Conservation (phyloP, 2,329 filamentous ascomycete genomes). For the Penicillium sp. region DNA sequence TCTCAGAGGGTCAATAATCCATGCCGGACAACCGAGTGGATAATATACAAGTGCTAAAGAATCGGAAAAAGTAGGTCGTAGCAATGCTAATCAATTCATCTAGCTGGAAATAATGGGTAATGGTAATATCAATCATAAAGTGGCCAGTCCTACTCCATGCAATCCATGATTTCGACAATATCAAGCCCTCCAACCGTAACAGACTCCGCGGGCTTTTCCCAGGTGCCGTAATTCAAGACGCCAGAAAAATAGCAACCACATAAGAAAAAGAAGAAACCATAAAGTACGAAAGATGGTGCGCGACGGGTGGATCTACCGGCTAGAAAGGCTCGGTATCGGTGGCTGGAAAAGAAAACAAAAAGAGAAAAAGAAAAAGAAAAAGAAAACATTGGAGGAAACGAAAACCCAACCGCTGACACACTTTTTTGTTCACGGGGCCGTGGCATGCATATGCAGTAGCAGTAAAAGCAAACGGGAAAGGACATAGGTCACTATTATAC, state of each 20-base stretch:
- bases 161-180: conserved; percentile 9
- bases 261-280: conserved; percentile 3
- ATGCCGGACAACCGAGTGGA: background rate
- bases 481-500: conserved; percentile 18
- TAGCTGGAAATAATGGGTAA: conserved; percentile 14
- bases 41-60: background rate
- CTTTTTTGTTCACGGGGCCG: conserved; percentile 10
- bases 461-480: conserved; percentile 15
- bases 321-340: background rate
- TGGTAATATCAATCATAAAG: conserved; percentile 21
- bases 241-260: conserved; percentile 10
- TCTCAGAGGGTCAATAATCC: background rate
- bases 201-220: conserved; percentile 15
- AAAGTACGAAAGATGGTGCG: background rate
- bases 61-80: background rate
- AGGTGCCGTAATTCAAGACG: conserved; percentile 19
- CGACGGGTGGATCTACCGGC: background rate
- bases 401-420: background rate
- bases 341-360: background rate
- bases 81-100: conserved; percentile 18
- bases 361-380: background rate
- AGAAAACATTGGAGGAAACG: conserved; percentile 1
- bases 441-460: conserved; percentile 14
- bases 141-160: conserved; percentile 21
- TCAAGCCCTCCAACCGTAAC: conserved; percentile 6